Evolutionary conservation across 371 early-diverging fungal genomes (phyloP), one percentile per base, ranked within the genome.

Genomic region (Blastocladiella emersonii): DNA sequence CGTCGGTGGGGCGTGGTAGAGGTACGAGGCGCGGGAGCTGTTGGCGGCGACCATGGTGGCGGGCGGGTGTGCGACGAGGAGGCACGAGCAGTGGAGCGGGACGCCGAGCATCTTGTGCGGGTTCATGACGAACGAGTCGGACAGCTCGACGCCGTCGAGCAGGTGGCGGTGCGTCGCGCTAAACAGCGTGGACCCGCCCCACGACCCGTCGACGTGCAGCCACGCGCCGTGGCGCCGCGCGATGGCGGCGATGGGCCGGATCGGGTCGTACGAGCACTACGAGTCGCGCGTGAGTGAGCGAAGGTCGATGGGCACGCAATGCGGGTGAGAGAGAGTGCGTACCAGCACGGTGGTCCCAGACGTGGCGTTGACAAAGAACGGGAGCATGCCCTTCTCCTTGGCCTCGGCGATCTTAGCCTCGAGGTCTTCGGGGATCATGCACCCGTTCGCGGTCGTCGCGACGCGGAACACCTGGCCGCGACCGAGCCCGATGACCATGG

Each of bases 41-140:
- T 89, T 87, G 55, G 85, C 77, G 27, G 75, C 67, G 0, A 76
- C 74, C 70, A 71, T 67, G 30, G 39, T 48, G 15, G 76, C 61
- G 34, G 80, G 74, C 8, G 74, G 64, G 59, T 78, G 74, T 30
- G 72, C 68, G n/a, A 87, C 78, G 6, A 91, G 65, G 19, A 92
- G 68, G 66, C 85, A 80, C 32, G 90, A 88, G 67, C 93, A 92
- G 69, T 90, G 91, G 57, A 87, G 65, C 0, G 93, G 88, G 13
- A 87, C 84, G 44, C 91, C 90, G 34, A 92, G 70, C 64, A 92
- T 75, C 73, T 92, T 92, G 73, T 92, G 93, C 6, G 93, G 92
- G 63, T 89, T 90, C 57, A 91, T 43, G 0, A 88, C 86, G 55
- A 91, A 74, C 23, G 89, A 83, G 67, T 92, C 83, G 34, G 84